A percentile compares a stretch with the other conserved stretches of the same genome.
phyloP scores from a whole-genome alignment of 1,139 yeast species.

The Yamadazyma trypodendri region DNA sequence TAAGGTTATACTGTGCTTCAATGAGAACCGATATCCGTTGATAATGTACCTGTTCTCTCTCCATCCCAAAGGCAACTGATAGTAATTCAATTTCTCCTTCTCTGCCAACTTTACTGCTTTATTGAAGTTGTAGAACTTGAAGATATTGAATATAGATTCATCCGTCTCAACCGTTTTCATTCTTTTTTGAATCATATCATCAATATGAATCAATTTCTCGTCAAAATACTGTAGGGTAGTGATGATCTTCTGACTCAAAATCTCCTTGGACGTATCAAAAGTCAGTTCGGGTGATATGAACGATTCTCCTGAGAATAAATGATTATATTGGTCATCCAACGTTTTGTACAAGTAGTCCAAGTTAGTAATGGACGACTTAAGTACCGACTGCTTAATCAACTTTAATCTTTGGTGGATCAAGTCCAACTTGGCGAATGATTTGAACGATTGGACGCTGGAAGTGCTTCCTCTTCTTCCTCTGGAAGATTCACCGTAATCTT shows the following conservation, averaged over 20 bases:
- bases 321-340: conserved; percentile 56
- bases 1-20: conserved; percentile 59
- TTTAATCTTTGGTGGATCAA: conserved; percentile 43
- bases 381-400: conserved; percentile 40
- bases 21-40: conserved; percentile 81
- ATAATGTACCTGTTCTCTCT: conserved; percentile 85
- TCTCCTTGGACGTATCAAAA: conserved; percentile 28
- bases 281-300: conserved; percentile 12
- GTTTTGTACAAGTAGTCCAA: conserved; percentile 49
- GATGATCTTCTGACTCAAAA: conserved; percentile 43
- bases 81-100: conserved; percentile 64
- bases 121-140: conserved; percentile 59
- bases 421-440: conserved; percentile 37
- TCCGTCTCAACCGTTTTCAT: conserved; percentile 29
- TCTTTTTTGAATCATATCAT: conserved; percentile 43
- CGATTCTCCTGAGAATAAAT: conserved; percentile 29
- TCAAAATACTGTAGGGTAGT: conserved; percentile 57
- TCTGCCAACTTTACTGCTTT: conserved; percentile 58
- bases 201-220: conserved; percentile 53
- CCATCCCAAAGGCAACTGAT: conserved; percentile 91
- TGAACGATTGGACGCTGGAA: conserved; percentile 31
- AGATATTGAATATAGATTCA: conserved; percentile 35
- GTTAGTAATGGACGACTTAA: conserved; percentile 44
- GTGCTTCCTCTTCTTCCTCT: conserved; percentile 23
- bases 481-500: too few species aligned